Evolutionary conservation across 2,329 filamentous ascomycete species (phyloP), one percentile per base, ranked within the genome.

Genomic region (Talaromyces sp.): DNA sequence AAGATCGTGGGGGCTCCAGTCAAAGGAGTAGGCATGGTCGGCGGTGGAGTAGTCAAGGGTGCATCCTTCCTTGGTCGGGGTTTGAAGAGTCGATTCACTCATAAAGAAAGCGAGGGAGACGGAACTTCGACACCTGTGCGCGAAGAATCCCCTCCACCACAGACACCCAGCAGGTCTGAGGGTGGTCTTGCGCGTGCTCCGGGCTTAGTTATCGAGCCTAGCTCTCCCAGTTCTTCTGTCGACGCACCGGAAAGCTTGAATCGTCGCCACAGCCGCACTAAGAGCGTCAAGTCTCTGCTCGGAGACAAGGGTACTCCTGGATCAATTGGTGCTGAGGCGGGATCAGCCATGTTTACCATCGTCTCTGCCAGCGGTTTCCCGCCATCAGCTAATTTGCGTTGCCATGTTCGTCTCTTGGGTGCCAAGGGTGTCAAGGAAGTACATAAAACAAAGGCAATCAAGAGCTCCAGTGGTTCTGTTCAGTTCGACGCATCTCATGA

Each of bases 1-100:
- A 93, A 93, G 79, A 93, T 99, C 67, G 91, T 98, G 31, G 94
- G 94, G 43, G 95, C 90, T 19, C 96, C 95, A n/a, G 89, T 99
- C 78, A 98, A 98, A 81, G 93, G 93, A 36, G 89, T 91, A 40
- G 91, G 91, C 34, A 90, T 88, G 65, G 89, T 90, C 43, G 93
- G 92, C 43, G 91, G 92, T 66, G 89, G 91, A 43, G 92, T 98
- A 38, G 89, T 92, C 69, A 96, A 91, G 76, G 94, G 93, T 54
- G 95, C 93, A 5, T 93, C 91, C 0, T 97, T 98, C 83, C 83
- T 99, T 69, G 91, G 91, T 70, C 91, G 92, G 67, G 92, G 92
- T 19, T 89, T 98, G 78, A 90, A 89, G 69, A 73, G 70, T 19
- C 75, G 76, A 25, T 70, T 76, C 64, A 86, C 87, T 61, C 73